Percentiles rank a stretch among this genome's conserved stretches.
These are phyloP conservation scores for Flueggea neowawraea DNA, from an alignment of 441 rosid genomes.

Conservation along the genomic window DNA sequence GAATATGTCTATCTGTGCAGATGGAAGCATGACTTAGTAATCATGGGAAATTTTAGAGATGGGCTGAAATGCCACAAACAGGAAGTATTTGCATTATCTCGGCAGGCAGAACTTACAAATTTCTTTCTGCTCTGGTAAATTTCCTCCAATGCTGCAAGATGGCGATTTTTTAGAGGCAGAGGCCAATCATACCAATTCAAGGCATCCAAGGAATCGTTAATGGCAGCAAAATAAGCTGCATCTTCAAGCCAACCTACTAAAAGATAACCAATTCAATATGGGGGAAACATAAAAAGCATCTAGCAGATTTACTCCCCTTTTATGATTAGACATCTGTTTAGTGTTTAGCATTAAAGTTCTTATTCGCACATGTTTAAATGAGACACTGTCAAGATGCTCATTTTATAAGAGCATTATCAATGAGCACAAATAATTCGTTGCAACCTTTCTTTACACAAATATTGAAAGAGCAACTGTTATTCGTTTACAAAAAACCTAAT, in stretches of 20 bases:
- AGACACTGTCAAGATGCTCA: no score
- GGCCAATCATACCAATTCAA: slow-evolving; percentile 94
- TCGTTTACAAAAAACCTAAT: no score
- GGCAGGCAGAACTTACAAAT: slow-evolving; percentile 50
- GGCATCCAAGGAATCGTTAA: slow-evolving; percentile 53
- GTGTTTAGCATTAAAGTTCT: no score
- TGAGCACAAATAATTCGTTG: no score
- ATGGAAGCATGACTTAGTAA: slow-evolving; percentile 22
- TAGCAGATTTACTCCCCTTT: no score
- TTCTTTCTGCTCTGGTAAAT: slow-evolving; percentile 69
- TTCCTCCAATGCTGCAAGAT: slow-evolving; percentile 88
- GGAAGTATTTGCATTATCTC: slow-evolving; percentile 8
- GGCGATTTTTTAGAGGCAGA: slow-evolving; percentile 68
- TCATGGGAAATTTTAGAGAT: slow-evolving; percentile 7
- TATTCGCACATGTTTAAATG: no score
- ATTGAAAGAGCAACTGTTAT: no score
- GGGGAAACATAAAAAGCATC: no score
- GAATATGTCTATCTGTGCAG: slow-evolving; percentile 72
- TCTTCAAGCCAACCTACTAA: slow-evolving; percentile 95
- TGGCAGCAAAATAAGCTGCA: slow-evolving; percentile 97
- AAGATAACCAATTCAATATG: not conserved
- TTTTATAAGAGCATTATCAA: no score
- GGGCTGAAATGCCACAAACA: no score
- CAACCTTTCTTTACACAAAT: no score
- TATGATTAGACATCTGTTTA: no score